A percentile compares a stretch with the other conserved stretches of the same genome.
Conservation (phyloP, 352 stramenopile genomes). For the Phytophthora pini region DNA sequence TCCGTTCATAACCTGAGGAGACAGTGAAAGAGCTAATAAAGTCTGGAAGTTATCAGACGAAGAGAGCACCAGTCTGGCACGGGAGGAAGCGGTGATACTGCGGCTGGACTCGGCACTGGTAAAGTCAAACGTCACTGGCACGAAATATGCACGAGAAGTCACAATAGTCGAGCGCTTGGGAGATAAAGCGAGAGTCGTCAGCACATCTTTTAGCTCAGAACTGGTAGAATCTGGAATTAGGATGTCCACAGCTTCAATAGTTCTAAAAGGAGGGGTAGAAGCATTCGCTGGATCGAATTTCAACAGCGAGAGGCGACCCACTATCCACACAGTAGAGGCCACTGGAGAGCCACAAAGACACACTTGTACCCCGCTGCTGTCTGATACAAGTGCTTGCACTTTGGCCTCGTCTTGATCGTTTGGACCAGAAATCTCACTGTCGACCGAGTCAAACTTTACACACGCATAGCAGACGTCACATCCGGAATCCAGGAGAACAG, state of each 20-base stretch:
- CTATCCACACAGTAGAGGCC: slow-evolving; percentile 39
- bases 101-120: slow-evolving; percentile 52
- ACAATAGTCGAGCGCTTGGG: neutral
- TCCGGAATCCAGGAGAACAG: neutral
- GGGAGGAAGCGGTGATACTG: slow-evolving; percentile 38
- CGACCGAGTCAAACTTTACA: slow-evolving; percentile 11
- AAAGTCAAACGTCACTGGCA: slow-evolving; percentile 49
- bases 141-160: slow-evolving; percentile 6
- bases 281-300: neutral
- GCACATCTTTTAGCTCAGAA: slow-evolving; percentile 1
- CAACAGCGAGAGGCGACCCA: slow-evolving; percentile 30
- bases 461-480: slow-evolving; percentile 27
- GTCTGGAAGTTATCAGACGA: slow-evolving; percentile 24
- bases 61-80: slow-evolving; percentile 50
- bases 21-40: slow-evolving; percentile 18
- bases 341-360: slow-evolving; percentile 43
- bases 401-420: slow-evolving; percentile 5
- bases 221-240: slow-evolving; percentile 5
- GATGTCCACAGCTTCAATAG: slow-evolving; percentile 22
- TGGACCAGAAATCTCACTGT: neutral
- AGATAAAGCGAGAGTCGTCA: slow-evolving; percentile 1
- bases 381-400: slow-evolving; percentile 46
- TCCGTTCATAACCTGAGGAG: slow-evolving; percentile 15
- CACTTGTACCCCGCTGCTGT: slow-evolving; percentile 39
- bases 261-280: neutral